Evolutionary conservation across 2,329 filamentous ascomycete genomes (phyloP).

Genomic region (Penicillium sp.): DNA sequence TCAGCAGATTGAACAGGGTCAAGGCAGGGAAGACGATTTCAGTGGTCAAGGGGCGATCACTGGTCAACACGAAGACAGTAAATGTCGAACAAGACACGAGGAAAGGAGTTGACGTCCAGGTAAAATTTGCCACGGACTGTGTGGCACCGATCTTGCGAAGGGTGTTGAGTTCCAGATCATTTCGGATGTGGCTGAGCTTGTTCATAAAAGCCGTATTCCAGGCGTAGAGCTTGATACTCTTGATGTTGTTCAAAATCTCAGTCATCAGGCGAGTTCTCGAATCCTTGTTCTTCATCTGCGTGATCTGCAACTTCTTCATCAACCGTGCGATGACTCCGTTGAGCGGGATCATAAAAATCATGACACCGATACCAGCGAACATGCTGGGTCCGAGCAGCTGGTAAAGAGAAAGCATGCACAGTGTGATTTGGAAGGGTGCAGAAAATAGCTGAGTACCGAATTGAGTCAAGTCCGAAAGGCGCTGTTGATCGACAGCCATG

Average conservation of each 20-base stretch:
- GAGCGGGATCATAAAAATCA: conserved; percentile 96
- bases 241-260: conserved; percentile 99
- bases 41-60: conserved; percentile 77
- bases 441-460: conserved; percentile 96
- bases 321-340: conserved; percentile 89
- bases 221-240: conserved; percentile 97
- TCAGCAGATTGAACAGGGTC: conserved; percentile 92
- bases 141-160: conserved; percentile 93
- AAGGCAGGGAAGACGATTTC: conserved; percentile 93
- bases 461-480: conserved; percentile 90
- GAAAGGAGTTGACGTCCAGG: conserved; percentile 96
- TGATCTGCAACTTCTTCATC: conserved; percentile 93
- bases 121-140: conserved; percentile 93
- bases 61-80: conserved; percentile 86
- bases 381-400: conserved; percentile 93
- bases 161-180: conserved; percentile 93
- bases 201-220: conserved; percentile 98
- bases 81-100: conserved; percentile 97
- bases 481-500: conserved; percentile 97
- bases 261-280: conserved; percentile 89
- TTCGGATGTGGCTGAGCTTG: conserved; percentile 92
- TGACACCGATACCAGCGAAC: conserved; percentile 90
- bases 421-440: conserved; percentile 90
- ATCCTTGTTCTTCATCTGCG: conserved; percentile 99
- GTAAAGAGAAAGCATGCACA: conserved; percentile 96